Evolutionary conservation across 2,329 filamentous ascomycete species (phyloP).

Genomic region (Fusarium bactridioides): DNA sequence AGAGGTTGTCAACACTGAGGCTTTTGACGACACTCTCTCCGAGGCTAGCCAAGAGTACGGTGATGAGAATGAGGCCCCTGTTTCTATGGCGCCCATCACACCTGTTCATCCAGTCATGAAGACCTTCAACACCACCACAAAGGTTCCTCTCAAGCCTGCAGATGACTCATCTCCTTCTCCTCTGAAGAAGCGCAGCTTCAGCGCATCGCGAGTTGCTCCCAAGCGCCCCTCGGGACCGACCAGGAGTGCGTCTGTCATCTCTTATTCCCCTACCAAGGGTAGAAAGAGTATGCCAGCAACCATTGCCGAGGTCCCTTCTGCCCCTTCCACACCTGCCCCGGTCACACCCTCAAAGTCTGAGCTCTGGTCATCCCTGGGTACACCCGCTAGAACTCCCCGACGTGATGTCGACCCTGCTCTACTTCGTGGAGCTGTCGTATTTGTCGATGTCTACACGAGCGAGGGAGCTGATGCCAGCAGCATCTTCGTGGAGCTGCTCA

Average conservation of each 20-base stretch:
- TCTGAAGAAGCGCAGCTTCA: conserved; percentile 60
- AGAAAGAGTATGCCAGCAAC: conserved; percentile 40
- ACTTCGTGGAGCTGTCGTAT: conserved; percentile 77
- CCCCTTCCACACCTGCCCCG: conserved; percentile 46
- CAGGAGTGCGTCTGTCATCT: conserved; percentile 62
- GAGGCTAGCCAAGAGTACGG: conserved; percentile 72
- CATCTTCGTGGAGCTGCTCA: conserved; percentile 82
- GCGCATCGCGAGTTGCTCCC: conserved; percentile 56
- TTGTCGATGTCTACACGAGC: conserved; percentile 83
- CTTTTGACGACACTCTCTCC: conserved; percentile 61
- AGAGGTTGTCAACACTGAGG: conserved; percentile 43
- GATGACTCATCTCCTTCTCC: conserved; percentile 63
- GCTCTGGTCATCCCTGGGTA: conserved; percentile 62
- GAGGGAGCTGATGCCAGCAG: conserved; percentile 82
- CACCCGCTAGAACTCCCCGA: conserved; percentile 64
- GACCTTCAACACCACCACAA: conserved; percentile 74
- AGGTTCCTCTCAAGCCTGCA: conserved; percentile 76
- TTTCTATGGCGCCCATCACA: conserved; percentile 60
- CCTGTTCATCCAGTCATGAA: conserved; percentile 62
- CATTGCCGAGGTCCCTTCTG: conserved; percentile 32
- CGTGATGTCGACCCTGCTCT: conserved; percentile 61
- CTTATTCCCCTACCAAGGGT: conserved; percentile 61
- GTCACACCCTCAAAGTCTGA: conserved; percentile 57
- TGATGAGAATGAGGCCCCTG: conserved; percentile 69
- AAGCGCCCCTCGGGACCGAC: conserved; percentile 53